Evolutionary conservation across 78 protist genomes (phyloP), one percentile per base, ranked within the genome.

Genomic region (Dictyostelium firmibasis): DNA sequence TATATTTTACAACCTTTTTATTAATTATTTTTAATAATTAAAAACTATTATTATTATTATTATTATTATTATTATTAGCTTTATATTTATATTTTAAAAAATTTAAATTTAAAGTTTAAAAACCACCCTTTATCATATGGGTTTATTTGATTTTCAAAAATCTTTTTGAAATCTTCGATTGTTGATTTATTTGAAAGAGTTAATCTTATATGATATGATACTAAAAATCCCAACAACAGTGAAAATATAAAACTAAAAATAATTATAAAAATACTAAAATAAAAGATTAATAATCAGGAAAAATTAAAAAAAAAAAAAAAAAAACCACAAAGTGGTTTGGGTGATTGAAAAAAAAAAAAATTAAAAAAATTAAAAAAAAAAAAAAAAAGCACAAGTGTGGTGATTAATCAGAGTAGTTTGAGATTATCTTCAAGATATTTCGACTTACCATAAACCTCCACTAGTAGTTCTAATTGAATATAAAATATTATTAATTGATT

Each of bases 111-210:
- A 10, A 67, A 25, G 35, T 72, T 72, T 18, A 29, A 29, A 4
- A 72, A 6, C n/a, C 25, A 29, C 5, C 79, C 79, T 0, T 72
- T 72, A 31, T 72, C 79, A 33, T 33, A 72, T 29, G 79, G 79
- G 43, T 62, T 67, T 74, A 18, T 27, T 41, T 84, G 41, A 13
- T 23, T 43, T 74, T 72, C n/a, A 74, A 72, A 16, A 44, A 38
- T 31, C 76, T 72, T 47, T 74, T 85, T 23, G n/a, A 72, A 72
- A 57, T 76, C 50, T 25, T 86, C 92, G 14, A 64, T 47, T 33
- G 92, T 86, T 14, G 92, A 72, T 53, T 53, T 62, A 76, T 86
- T 86, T 25, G 13, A 6, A 11, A 57, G 27, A 50, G 78, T 16
- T 18, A 86, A 75, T 47, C 60, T 27, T 33, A 33, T 33, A 36